Base-by-base conservation (phyloP, 495 filamentous ascomycete species). In the Neurospora sp. region DNA sequence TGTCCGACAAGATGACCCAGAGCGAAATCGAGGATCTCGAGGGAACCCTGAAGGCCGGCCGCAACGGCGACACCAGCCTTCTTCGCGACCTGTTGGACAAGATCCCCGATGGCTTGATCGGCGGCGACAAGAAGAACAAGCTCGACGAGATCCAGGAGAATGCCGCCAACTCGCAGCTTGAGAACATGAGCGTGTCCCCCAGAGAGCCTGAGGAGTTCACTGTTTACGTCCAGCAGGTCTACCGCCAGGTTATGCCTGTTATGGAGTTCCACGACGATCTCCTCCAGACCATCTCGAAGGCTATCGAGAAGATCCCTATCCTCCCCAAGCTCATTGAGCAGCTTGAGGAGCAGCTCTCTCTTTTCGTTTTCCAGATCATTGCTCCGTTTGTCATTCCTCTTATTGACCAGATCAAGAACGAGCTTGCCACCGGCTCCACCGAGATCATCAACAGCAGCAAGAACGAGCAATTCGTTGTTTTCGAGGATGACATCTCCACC, bases 221-320 rank as follows among this genome's bases (percentile, higher is more conserved):
- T 10, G 75, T 72, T 14, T 89, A 94, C 73, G 80, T 94, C 75
- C 78, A 89, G 70, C 84, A 93, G 75, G 82, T 92, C 35, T 88
- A 89, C 72, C 84, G 86, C 75, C 89, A 95, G 79, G 90, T 97
- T 70, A 93, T 93, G 81, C 94, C 94, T 4, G 89, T 92, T 69
- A 88, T 97, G 61, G 88, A 96, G 81, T 96, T 92, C 85, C 94
- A 97, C 77, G 94, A 97, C 78, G 87, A 94, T 41, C 84, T 96
- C 39, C 90, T 97, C 87, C 88, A 92, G 82, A 83, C 81, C 38
- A 94, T 97, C 79, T 90, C 88, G 38, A 81, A 91, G 75, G 87
- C 91, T 8, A 90, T 97, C 70, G 90, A 94, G 78, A 87, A 90
- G 44, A 93, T 97, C 40, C 94, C 94, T 1, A 85, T 95, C 27